A percentile compares a stretch with the other conserved stretches of the same genome.
These are phyloP conservation scores for Alternaria sp. DNA, from an alignment of 2,329 filamentous ascomycete species.

Conservation along the genomic window DNA sequence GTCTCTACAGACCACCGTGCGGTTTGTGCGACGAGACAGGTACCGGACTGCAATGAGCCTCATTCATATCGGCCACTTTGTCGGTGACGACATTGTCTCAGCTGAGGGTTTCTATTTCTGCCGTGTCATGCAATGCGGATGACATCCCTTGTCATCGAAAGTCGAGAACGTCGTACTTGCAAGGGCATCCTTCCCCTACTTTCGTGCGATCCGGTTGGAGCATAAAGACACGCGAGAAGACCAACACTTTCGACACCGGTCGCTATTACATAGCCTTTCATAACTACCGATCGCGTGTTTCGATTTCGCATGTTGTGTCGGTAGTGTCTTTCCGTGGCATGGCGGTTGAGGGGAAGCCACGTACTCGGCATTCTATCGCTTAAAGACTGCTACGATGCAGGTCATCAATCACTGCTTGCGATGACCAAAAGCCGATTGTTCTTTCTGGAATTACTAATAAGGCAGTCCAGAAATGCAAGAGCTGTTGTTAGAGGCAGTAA, in stretches of 20 bases:
- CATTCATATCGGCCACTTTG: constrained; percentile 9
- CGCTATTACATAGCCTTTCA: background rate
- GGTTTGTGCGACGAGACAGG: constrained; percentile 23
- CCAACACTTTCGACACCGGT: constrained; percentile 12
- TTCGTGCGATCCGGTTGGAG: constrained; percentile 22
- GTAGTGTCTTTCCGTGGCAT: constrained; percentile 16
- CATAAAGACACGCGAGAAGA: constrained; percentile 18
- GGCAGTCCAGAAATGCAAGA: background rate
- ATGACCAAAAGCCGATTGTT: background rate
- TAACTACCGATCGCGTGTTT: background rate
- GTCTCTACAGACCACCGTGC: constrained; percentile 2
- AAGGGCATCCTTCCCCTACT: constrained; percentile 18
- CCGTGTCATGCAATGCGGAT: constrained; percentile 26
- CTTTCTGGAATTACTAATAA: background rate
- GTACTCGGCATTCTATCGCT: constrained; percentile 20
- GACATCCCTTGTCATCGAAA: constrained; percentile 11
- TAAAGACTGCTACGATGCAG: background rate
- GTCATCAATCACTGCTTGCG: background rate
- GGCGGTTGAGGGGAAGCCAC: constrained; percentile 38
- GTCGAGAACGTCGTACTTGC: constrained; percentile 23
- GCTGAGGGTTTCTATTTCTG: constrained; percentile 13
- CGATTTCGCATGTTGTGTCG: constrained; percentile 11
- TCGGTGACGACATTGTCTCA: constrained; percentile 26
- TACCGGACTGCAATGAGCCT: constrained; percentile 13
- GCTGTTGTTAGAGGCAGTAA: background rate